Evolutionary conservation across 2,329 filamentous ascomycete genomes (phyloP).

Genomic region (Ramularia endophylla): DNA sequence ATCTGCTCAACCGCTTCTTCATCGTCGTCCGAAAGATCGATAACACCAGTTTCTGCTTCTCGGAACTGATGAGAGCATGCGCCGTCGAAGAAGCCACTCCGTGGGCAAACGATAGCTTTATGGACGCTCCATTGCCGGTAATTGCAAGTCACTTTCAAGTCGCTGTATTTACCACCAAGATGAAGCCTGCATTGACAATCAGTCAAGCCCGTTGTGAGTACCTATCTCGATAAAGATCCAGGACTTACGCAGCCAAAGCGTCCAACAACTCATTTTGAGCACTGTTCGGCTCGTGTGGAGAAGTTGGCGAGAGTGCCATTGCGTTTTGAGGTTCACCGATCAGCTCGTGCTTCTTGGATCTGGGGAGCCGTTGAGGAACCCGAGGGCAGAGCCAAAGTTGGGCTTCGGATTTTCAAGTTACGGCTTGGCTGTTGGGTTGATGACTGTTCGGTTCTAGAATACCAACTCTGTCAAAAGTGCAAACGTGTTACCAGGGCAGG

Average conservation of each 20-base stretch:
- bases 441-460: no score
- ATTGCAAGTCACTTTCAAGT: conserved; percentile 44
- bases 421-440: no score
- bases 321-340: conserved; percentile 1
- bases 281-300: conserved; percentile 31
- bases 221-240: no score
- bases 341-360: neutral
- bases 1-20: conserved; percentile 35
- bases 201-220: no score
- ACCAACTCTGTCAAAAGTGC: no score
- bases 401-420: no score
- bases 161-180: conserved; percentile 39
- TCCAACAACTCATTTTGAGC: conserved; percentile 41
- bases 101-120: conserved; percentile 43
- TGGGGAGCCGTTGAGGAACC: conserved; percentile 6
- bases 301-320: conserved; percentile 18
- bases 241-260: conserved; percentile 43
- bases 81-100: conserved; percentile 41
- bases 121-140: conserved; percentile 43
- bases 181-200: conserved; percentile 27
- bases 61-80: conserved; percentile 32
- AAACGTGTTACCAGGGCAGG: no score
- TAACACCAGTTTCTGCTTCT: conserved; percentile 30
- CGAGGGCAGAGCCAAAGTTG: no score
- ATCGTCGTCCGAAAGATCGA: conserved; percentile 35